Base-by-base conservation (phyloP, 202 grass and related monocot genomes). In the Setaria italica region DNA sequence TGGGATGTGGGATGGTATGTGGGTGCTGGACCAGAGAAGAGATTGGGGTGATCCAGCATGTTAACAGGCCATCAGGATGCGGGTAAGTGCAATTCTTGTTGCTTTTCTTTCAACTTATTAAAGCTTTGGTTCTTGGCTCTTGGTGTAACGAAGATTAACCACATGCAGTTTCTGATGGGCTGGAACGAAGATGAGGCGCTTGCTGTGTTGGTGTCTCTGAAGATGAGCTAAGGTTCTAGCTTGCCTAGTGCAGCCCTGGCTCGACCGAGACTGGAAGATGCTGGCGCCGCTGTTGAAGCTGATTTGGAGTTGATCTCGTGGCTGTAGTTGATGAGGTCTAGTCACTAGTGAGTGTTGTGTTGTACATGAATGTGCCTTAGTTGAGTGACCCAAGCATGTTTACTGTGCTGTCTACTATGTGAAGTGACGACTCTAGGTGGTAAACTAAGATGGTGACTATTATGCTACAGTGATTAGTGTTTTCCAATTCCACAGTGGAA, bases 51-150 rank as follows among this genome's bases (percentile, higher is more conserved):
- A 15, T 72, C 66, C 21, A 74, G 35, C n/a, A 68, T 60, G 78
- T 62, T 43, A 15, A 47, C 65, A 32, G 12, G 56, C 6, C 2
- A 6, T 51, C 17, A 35, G 17, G 78, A 74, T 32, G 13, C 42
- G 19, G 88, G 86, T 91, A 46, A 72, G 82, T 85, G 21, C 34
- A 9, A 11, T 67, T 70, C 34, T 3, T 8, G 19, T 54, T 30
- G 20, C 7, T 29, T 5, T 68, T 20, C 4, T 6, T 20, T 77
- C 16, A 20, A 16, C 29, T 29, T 49, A 41, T 41, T 41, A 14
- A 43, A 50, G 11, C 57, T 88, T 88, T 58, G 2, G 62, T 13
- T 30, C 2, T 67, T 25, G 17, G 48, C 48, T 65, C 19, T 69
- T 5, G 33, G 2, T 71, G 11, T 71, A 65, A 35, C n/a, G 2